Base-by-base conservation (phyloP, 2,329 filamentous ascomycete genomes). In the Grosmannia huntii region DNA sequence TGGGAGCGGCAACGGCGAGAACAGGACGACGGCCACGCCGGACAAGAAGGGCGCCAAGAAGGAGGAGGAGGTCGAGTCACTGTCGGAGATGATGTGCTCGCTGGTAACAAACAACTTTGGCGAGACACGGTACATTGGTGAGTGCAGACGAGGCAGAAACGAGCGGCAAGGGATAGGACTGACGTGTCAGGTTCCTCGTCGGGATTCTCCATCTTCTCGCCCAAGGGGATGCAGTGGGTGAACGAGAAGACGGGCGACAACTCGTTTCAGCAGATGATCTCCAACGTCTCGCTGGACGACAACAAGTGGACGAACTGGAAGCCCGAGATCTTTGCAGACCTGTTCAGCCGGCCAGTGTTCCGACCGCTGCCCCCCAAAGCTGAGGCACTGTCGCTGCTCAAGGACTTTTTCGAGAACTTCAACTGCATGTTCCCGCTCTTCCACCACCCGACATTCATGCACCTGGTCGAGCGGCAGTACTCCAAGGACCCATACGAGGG, bases 71-170 rank as follows among this genome's bases (percentile, higher is more conserved):
- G 88, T 95, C 1, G 91, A 95, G 69, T 85, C 85, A 1, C 73
- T 99, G 59, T 96, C 92, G 1, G 94, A 99, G 73, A 94, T 96
- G 87, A 97, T 99, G 94, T 97, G 92, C 71, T 96, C 91, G 3
- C 75, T 99, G 36, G 91, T 99, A 33, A 97, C 92, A 1, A 97
- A 96, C 68, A 90, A 92, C 65, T 87, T 84, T 62, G 94, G 94
- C 57, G 94, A 99, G 75, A 96, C 92, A 9, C 81, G 94, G 71
- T 99, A 96, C 69, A 95, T 97, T 65, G 94, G 90, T 91, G 78
- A 56, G 79, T 44, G 41, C 16, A n/a, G 41, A 44, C 5, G 36
- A 38, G 9, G 36, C 12, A 14, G 36, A 14, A 16, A 2, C 7
- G 12, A 38, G 12, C 3, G 36, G 36, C 36, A 38, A 14, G 14